These are phyloP conservation scores for Xanthoconium separans DNA, from an alignment of 1,284 basidiomycete genomes.

Conservation along the genomic window DNA sequence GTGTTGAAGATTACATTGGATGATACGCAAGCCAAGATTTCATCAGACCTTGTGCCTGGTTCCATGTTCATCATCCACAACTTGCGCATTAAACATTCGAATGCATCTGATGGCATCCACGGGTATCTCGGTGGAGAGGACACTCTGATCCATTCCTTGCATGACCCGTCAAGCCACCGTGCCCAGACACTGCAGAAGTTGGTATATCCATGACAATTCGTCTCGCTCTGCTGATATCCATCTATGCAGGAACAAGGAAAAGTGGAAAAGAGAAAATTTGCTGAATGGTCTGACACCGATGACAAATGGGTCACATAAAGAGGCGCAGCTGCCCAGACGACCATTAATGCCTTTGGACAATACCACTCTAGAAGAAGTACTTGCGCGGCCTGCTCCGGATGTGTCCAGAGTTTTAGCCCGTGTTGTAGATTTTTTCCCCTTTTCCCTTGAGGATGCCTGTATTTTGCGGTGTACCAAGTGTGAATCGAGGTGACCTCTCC, in stretches of 20 bases:
- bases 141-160: conserved; percentile 47
- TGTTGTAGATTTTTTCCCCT: conserved; percentile 56
- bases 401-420: conserved; percentile 50
- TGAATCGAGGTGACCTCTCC: conserved; percentile 41
- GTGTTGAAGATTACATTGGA: conserved; percentile 54
- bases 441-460: conserved; percentile 46
- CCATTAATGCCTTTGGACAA: background rate
- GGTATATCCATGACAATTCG: background rate
- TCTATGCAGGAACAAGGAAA: conserved; percentile 30
- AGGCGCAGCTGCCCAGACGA: background rate
- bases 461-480: conserved; percentile 53
- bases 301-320: background rate
- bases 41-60: conserved; percentile 41
- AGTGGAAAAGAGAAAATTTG: conserved; percentile 26
- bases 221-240: conserved; percentile 2
- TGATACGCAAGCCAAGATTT: conserved; percentile 46
- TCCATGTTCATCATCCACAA: conserved; percentile 50
- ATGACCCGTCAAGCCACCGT: conserved; percentile 36
- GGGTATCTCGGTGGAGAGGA: conserved; percentile 59
- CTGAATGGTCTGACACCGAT: conserved; percentile 2
- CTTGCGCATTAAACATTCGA: conserved; percentile 42
- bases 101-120: conserved; percentile 31
- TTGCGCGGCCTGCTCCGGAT: conserved; percentile 32
- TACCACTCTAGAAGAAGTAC: conserved; percentile 41
- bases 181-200: conserved; percentile 30